Base-by-base conservation (phyloP, 2,329 filamentous ascomycete genomes). In the Coleophoma eucalyptorum region DNA sequence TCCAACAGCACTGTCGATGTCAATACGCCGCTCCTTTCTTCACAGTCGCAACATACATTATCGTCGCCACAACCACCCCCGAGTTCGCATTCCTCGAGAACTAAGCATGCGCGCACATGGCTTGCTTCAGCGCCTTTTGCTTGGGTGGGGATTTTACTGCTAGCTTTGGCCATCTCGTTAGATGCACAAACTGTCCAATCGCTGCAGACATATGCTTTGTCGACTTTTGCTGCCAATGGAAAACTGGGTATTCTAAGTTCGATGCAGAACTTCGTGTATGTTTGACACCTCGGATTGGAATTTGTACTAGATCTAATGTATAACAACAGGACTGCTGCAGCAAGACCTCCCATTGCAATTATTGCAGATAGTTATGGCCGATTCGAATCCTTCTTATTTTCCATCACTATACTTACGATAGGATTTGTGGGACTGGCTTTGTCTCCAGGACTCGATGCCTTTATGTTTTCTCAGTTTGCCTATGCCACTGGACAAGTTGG, bases 261-360 rank as follows among this genome's bases (percentile, higher is more conserved):
- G 13, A 42, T 42, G 21, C 38, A 41, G 21, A 49, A 49, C 33
- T 49, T 49, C n/a, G 40, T 49, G 40, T 49, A 49, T 32, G 8
- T 44, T 15, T 26, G 19, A 35, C n/a, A 18, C 40, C 40, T 16
- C 40, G 21, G 3, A n/a, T 10, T 26, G 3, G 34, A 26, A 3
- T 38, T 40, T 18, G 10, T 41, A 15, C 21, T 26, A 11, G 19
- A 10, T 26, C 26, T 26, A 26, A 26, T 26, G 26, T 5, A 8
- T 26, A 26, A 26, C 18, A 34, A 16, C 19, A 48, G 45, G 11
- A 48, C 34, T 13, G 45, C 38, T 12, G 46, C 46, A 21, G 46
- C 38, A 5, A 49, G 46, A 49, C 46, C 46, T 2, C 37, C 38
- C 4, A 49, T 49, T 7, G 46, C 46, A 20, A 49, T 41, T 8